phyloP scores from a whole-genome alignment of 129 eudicot species.

The Flaveria ramosissima region DNA sequence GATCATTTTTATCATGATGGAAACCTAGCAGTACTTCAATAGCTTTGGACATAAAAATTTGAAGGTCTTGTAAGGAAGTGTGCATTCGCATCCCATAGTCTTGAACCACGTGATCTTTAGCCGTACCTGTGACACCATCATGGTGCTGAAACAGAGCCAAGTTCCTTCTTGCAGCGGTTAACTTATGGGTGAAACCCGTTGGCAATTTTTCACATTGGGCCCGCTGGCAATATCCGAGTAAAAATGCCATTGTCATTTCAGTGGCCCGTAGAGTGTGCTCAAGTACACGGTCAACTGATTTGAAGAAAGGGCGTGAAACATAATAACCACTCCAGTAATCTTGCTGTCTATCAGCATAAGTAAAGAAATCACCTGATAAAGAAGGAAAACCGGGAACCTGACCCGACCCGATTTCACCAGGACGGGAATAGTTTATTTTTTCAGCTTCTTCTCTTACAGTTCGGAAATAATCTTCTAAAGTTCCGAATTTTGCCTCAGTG shows the following conservation, averaged over 20 bases:
- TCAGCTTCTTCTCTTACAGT: constrained; percentile 89
- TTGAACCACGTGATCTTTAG: constrained; percentile 94
- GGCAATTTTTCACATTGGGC: constrained; percentile 92
- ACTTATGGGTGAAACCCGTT: constrained; percentile 68
- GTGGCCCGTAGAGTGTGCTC: constrained; percentile 96
- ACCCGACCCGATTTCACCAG: constrained; percentile 85
- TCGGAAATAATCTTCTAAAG: constrained; percentile 89
- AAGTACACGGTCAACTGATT: constrained; percentile 96
- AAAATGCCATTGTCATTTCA: constrained; percentile 81
- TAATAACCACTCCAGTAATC: constrained; percentile 99
- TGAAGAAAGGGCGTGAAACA: constrained; percentile 97
- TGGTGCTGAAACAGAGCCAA: constrained; percentile 98
- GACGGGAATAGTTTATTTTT: constrained; percentile 71
- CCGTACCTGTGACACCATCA: constrained; percentile 98
- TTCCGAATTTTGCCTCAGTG: constrained; percentile 90
- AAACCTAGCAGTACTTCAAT: constrained; percentile 78
- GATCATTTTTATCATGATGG: constrained; percentile 77
- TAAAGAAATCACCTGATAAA: constrained; percentile 92
- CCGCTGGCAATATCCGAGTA: constrained; percentile 82
- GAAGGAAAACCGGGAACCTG: constrained; percentile 92
- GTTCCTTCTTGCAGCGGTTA: constrained; percentile 91
- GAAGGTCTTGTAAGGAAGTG: constrained; percentile 80
- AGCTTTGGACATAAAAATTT: constrained; percentile 93
- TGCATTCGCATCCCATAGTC: constrained; percentile 97
- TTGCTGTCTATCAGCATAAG: constrained; percentile 92